These are phyloP conservation scores for Tricladium varicosporioides DNA, from an alignment of 2,329 filamentous ascomycete species.

Conservation along the genomic window DNA sequence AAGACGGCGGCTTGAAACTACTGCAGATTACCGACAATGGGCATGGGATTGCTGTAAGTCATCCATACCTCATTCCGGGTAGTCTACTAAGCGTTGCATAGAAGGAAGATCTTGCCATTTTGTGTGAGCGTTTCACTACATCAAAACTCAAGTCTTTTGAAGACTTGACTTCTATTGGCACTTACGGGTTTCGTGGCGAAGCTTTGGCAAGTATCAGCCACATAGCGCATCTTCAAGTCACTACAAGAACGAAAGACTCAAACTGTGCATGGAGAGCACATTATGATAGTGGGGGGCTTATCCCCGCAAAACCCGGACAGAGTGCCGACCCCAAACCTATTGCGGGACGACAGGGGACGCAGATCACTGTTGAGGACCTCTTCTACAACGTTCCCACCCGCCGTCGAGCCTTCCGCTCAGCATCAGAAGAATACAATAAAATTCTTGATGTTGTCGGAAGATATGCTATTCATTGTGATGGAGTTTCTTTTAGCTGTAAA, in stretches of 20 bases:
- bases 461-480: slow-evolving; percentile 86
- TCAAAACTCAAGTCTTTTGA: slow-evolving; percentile 94
- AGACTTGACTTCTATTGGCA: slow-evolving; percentile 83
- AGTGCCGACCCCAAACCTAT: slow-evolving; percentile 80
- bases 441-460: slow-evolving; percentile 92
- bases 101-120: slow-evolving; percentile 86
- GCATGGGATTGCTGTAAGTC: slow-evolving; percentile 81
- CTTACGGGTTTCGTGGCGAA: slow-evolving; percentile 97
- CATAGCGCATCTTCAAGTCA: slow-evolving; percentile 92
- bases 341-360: slow-evolving; percentile 85
- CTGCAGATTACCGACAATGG: slow-evolving; percentile 98
- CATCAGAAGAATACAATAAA: slow-evolving; percentile 95
- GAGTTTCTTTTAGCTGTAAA: slow-evolving; percentile 95
- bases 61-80: slow-evolving; percentile 2
- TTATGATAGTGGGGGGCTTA: slow-evolving; percentile 79
- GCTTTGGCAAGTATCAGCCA: slow-evolving; percentile 97
- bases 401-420: slow-evolving; percentile 82
- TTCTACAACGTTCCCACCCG: slow-evolving; percentile 96
- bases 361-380: slow-evolving; percentile 93
- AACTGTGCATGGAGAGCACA: slow-evolving; percentile 87
- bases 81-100: slow-evolving; percentile 36
- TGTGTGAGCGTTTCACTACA: slow-evolving; percentile 95
- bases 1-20: slow-evolving; percentile 91
- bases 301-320: slow-evolving; percentile 84
- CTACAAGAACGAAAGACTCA: slow-evolving; percentile 87